phyloP scores from a whole-genome alignment of 2,329 filamentous ascomycete species.

The Septoria linicola region DNA sequence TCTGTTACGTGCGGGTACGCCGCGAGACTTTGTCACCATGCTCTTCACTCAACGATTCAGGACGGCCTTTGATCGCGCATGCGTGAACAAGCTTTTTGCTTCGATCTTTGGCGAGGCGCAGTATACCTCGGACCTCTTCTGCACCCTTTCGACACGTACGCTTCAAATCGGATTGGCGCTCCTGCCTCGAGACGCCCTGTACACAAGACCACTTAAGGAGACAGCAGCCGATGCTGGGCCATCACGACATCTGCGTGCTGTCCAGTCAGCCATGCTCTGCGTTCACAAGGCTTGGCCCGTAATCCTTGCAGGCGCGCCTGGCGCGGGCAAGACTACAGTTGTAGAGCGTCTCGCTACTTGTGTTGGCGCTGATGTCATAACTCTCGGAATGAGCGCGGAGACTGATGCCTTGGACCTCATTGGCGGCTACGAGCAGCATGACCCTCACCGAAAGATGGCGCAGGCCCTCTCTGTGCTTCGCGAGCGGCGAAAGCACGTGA shows the following conservation, averaged over 20 bases:
- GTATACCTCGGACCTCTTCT: constrained; percentile 59
- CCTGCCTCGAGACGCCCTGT: constrained; percentile 56
- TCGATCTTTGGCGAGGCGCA: constrained; percentile 57
- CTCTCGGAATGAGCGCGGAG: constrained; percentile 89
- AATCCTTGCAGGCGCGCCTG: constrained; percentile 81
- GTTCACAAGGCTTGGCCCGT: constrained; percentile 84
- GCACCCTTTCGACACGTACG: constrained; percentile 64
- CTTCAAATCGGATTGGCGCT: constrained; percentile 79
- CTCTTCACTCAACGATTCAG: constrained; percentile 89
- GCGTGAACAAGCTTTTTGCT: constrained; percentile 66
- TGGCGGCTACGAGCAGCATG: constrained; percentile 92
- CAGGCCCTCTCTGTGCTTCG: constrained; percentile 25
- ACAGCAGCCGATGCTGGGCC: constrained; percentile 2
- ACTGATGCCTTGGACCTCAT: constrained; percentile 97
- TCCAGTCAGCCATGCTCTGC: constrained; percentile 86
- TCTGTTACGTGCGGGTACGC: constrained; percentile 59
- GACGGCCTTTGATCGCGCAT: constrained; percentile 62
- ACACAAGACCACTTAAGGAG: constrained; percentile 2
- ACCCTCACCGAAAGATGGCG: constrained; percentile 60
- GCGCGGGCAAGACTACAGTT: constrained; percentile 80
- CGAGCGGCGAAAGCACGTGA: constrained; percentile 10
- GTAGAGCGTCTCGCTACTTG: constrained; percentile 77
- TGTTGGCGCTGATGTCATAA: constrained; percentile 71
- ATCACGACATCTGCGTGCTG: constrained; percentile 60
- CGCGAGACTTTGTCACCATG: constrained; percentile 74